A percentile compares a stretch with the other conserved stretches of the same genome.
Conservation (phyloP, 345 rosid genomes). For the Eucalyptus coolabah region DNA sequence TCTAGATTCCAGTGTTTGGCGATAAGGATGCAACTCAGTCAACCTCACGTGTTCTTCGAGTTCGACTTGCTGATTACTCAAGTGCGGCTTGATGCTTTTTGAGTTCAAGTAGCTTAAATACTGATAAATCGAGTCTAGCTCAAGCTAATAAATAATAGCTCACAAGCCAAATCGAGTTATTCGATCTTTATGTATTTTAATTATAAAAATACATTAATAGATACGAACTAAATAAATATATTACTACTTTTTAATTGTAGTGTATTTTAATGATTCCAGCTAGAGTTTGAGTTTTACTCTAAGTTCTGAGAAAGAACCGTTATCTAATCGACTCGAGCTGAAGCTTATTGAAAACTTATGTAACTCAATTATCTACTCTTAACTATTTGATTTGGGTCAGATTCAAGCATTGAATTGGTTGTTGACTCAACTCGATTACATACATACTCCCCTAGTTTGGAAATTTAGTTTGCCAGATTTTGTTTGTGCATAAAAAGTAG, state of each 20-base stretch:
- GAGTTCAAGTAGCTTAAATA: background rate
- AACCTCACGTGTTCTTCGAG: background rate
- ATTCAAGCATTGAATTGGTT: no score
- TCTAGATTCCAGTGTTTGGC: background rate
- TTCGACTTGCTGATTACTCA: background rate
- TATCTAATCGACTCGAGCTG: background rate
- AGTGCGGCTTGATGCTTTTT: background rate
- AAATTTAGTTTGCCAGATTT: no score
- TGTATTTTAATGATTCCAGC: background rate
- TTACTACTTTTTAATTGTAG: background rate
- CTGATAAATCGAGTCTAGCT: background rate
- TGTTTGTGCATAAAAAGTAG: no score
- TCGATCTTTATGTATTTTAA: background rate
- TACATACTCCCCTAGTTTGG: no score
- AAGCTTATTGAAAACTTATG: background rate
- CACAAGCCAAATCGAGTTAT: background rate
- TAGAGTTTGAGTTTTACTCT: background rate
- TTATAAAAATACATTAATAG: background rate
- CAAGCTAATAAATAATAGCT: background rate
- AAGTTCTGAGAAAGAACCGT: background rate
- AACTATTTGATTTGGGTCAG: no score
- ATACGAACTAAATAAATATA: background rate
- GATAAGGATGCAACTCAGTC: background rate
- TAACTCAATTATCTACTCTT: background rate
- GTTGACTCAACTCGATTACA: no score